Percentiles rank a stretch among this genome's conserved stretches.
phyloP scores from a whole-genome alignment of 805 yeast species.

The Candida boleticola region DNA sequence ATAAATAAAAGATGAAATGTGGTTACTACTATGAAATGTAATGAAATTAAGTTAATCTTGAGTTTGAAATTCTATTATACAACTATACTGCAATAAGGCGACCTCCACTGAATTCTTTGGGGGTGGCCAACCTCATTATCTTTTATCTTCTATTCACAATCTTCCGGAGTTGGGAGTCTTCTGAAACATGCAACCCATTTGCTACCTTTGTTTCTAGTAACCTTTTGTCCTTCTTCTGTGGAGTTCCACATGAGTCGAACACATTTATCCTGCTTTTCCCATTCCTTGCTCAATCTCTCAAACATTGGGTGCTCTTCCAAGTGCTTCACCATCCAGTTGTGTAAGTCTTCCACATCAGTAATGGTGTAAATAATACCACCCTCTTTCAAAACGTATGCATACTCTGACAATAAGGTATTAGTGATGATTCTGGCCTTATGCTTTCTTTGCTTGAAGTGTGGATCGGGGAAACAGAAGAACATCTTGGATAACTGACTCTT shows the following conservation, averaged over 20 bases:
- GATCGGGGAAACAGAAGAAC: constrained; percentile 99
- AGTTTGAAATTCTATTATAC: no score
- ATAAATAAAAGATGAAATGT: no score
- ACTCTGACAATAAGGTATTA: constrained; percentile 82
- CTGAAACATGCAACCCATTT: constrained; percentile 87
- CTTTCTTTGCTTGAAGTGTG: constrained; percentile 95
- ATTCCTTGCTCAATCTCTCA: constrained; percentile 71
- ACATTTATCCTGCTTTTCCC: constrained; percentile 80
- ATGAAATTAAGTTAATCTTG: no score
- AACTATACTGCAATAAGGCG: no score
- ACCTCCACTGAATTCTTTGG: no score
- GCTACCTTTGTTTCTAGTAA: constrained; percentile 81
- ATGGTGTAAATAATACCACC: constrained; percentile 92
- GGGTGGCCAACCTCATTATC: no score
- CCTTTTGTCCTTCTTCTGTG: constrained; percentile 99
- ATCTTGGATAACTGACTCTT: constrained; percentile 83
- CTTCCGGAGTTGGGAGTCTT: constrained; percentile 62
- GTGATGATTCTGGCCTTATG: constrained; percentile 97
- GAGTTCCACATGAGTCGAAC: constrained; percentile 84
- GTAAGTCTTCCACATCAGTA: constrained; percentile 92
- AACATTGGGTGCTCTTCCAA: constrained; percentile 88
- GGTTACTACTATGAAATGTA: no score
- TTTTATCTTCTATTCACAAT: constrained; percentile 13
- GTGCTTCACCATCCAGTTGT: constrained; percentile 95
- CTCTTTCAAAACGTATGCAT: constrained; percentile 83